A percentile compares a stretch with the other conserved stretches of the same genome.
These are phyloP conservation scores for Paramarasmius palmivorus DNA, from an alignment of 1,284 basidiomycete genomes.

Conservation along the genomic window DNA sequence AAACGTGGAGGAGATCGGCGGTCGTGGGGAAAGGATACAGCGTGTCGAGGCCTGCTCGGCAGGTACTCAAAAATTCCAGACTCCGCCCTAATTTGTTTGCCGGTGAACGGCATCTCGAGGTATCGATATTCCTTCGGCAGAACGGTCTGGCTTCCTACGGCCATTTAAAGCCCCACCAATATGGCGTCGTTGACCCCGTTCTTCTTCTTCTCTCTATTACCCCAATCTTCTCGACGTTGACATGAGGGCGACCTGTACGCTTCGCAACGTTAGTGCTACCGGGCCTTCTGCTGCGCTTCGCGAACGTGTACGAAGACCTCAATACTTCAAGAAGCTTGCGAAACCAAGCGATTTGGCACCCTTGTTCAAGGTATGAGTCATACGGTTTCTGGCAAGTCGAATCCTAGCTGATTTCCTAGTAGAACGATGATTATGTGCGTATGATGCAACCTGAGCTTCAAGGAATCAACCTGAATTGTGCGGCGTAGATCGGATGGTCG, in stretches of 20 bases:
- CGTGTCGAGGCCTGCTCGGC: too few species aligned
- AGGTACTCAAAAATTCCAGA: too few species aligned
- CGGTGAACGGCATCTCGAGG: too few species aligned
- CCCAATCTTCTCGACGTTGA: not conserved
- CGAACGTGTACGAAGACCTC: constrained; percentile 41
- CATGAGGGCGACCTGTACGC: constrained; percentile 13
- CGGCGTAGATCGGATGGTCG: constrained; percentile 45
- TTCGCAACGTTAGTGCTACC: constrained; percentile 8
- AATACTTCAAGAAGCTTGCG: constrained; percentile 37
- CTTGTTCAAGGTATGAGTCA: constrained; percentile 40
- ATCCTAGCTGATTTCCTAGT: not conserved
- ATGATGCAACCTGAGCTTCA: not conserved
- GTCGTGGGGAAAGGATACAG: too few species aligned
- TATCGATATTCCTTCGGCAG: too few species aligned
- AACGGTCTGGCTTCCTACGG: too few species aligned
- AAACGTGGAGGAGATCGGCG: too few species aligned
- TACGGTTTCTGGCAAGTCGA: not conserved
- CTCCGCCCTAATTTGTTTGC: too few species aligned
- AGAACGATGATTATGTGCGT: constrained; percentile 47
- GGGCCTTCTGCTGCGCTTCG: constrained; percentile 34
- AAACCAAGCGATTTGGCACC: constrained; percentile 39
- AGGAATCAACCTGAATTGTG: not conserved
- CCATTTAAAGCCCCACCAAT: too few species aligned
- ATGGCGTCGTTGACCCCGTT: too few species aligned
- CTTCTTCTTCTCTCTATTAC: not conserved